Conservation (phyloP, 2,329 filamentous ascomycete species). For the Anthostomella pinea region DNA sequence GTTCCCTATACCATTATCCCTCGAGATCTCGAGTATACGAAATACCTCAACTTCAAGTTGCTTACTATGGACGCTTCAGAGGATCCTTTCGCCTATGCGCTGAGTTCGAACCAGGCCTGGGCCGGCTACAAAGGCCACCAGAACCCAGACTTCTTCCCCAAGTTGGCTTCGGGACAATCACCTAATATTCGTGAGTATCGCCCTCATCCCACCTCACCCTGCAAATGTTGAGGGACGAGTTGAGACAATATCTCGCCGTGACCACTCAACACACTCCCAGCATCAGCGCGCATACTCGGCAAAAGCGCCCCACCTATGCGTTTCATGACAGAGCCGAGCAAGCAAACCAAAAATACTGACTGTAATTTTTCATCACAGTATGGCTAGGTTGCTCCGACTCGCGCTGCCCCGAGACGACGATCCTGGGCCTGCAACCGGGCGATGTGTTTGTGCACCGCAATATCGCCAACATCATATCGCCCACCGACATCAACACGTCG, state of each 20-base stretch:
- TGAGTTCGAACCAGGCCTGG: constrained; percentile 70
- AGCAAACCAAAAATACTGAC: no score
- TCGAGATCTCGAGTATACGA: constrained; percentile 1
- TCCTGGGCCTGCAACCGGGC: constrained; percentile 74
- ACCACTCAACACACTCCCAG: no score
- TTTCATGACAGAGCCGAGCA: no score
- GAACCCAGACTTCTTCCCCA: constrained; percentile 69
- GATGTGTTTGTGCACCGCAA: constrained; percentile 90
- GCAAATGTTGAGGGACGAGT: no score
- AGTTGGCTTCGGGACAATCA: constrained; percentile 63
- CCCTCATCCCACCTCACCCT: constrained; percentile 1
- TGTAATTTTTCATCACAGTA: constrained; percentile 40
- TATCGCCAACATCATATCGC: constrained; percentile 79
- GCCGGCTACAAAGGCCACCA: constrained; percentile 60
- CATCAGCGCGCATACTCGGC: no score
- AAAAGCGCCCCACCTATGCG: no score
- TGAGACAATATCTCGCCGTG: no score
- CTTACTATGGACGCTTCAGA: constrained; percentile 34
- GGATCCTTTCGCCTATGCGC: constrained; percentile 60
- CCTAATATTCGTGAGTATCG: constrained; percentile 55
- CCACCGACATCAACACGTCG: constrained; percentile 71
- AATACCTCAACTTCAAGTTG: constrained; percentile 5
- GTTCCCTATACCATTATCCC: no score
- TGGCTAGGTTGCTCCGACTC: constrained; percentile 90
- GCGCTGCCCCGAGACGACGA: constrained; percentile 77